These are phyloP conservation scores for Colletotrichum caudatum DNA, from an alignment of 2,329 filamentous ascomycete genomes.

Conservation along the genomic window DNA sequence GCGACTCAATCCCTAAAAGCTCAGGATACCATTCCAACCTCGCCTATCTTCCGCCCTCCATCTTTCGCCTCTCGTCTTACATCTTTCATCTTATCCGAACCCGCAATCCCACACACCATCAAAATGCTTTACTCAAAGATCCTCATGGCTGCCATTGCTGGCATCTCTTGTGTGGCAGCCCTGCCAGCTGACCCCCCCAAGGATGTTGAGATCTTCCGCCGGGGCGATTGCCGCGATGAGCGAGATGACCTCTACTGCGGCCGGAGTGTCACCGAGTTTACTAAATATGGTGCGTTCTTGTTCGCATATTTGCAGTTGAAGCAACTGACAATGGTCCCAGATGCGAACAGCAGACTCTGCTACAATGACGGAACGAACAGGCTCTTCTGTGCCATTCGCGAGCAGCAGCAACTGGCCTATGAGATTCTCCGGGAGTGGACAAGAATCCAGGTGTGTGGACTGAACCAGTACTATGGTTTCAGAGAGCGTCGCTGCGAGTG, in stretches of 20 bases:
- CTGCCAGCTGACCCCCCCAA: constrained; percentile 27
- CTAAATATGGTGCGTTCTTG: constrained; percentile 20
- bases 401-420: constrained; percentile 27
- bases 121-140: constrained; percentile 35
- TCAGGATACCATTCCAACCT: constrained; percentile 27
- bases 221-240: constrained; percentile 27
- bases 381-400: constrained; percentile 36
- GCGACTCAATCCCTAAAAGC: constrained; percentile 9
- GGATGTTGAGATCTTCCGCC: constrained; percentile 18
- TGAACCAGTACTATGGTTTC: constrained; percentile 30
- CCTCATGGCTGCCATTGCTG: constrained; percentile 29
- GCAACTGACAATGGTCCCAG: constrained; percentile 6
- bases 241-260: constrained; percentile 36
- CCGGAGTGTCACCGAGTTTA: constrained; percentile 29
- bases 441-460: constrained; percentile 20
- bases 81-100: constrained; percentile 1
- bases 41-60: constrained; percentile 15
- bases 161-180: constrained; percentile 31
- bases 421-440: constrained; percentile 28
- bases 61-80: constrained; percentile 5
- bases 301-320: neutral
- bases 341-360: constrained; percentile 24
- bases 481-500: constrained; percentile 29
- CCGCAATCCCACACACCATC: neutral
- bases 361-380: constrained; percentile 29